A percentile compares a stretch with the other conserved stretches of the same genome.
Evolutionary conservation across 495 filamentous ascomycete genomes (phyloP).

Genomic region (Echria macrotheca): DNA sequence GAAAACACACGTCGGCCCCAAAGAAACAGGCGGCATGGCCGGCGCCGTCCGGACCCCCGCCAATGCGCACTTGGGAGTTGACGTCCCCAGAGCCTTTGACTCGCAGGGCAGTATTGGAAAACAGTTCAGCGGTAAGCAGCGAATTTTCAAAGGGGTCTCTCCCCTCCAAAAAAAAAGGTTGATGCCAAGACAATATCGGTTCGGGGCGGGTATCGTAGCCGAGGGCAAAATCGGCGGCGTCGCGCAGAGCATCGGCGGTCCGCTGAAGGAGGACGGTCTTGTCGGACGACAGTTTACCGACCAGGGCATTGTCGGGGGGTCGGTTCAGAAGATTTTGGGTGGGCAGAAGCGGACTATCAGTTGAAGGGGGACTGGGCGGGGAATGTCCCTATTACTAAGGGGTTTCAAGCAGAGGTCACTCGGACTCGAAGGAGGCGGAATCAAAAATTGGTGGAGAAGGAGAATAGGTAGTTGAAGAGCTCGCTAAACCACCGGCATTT

Average conservation of each 20-base stretch:
- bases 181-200: background rate
- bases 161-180: no score
- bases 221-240: constrained; percentile 48
- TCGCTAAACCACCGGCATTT: no score
- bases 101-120: constrained; percentile 31
- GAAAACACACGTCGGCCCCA: constrained; percentile 16
- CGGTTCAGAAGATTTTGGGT: constrained; percentile 33
- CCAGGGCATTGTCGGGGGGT: constrained; percentile 41
- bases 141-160: background rate
- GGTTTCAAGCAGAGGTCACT: background rate
- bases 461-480: no score
- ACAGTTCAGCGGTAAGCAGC: constrained; percentile 28
- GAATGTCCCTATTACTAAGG: no score
- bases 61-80: constrained; percentile 14
- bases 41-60: constrained; percentile 16
- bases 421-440: background rate
- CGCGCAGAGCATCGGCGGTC: constrained; percentile 50
- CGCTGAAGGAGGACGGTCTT: constrained; percentile 41
- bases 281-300: constrained; percentile 49
- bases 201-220: constrained; percentile 14
- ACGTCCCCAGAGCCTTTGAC: constrained; percentile 30
- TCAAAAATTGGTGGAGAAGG: no score
- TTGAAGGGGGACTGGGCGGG: background rate
- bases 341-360: constrained; percentile 18
- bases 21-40: constrained; percentile 20